A percentile compares a stretch with the other conserved stretches of the same genome.
Conservation (phyloP, 2,329 filamentous ascomycete species). For the Fusarium secorum region DNA sequence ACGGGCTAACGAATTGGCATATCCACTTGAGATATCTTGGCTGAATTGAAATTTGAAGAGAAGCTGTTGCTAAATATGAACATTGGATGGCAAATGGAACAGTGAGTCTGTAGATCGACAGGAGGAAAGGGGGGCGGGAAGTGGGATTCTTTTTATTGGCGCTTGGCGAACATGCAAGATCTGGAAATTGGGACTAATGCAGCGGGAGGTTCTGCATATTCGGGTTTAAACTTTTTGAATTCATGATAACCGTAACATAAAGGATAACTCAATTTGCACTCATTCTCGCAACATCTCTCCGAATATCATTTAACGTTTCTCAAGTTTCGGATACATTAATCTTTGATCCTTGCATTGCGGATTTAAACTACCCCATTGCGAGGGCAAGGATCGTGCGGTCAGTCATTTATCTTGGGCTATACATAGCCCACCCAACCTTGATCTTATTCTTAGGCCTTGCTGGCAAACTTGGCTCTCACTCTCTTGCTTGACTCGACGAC, state of each 20-base stretch:
- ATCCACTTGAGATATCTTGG: neutral
- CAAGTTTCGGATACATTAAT: neutral
- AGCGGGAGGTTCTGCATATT: neutral
- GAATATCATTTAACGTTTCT: neutral
- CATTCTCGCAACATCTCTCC: neutral
- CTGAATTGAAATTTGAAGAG: neutral
- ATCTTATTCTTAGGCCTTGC: slow-evolving; percentile 1
- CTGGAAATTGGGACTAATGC: neutral
- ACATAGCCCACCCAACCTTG: slow-evolving; percentile 1
- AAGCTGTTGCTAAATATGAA: slow-evolving; percentile 27
- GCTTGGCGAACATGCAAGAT: slow-evolving; percentile 9
- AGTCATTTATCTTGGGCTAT: neutral
- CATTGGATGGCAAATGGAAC: slow-evolving; percentile 8
- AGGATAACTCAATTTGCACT: neutral
- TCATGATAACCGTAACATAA: neutral
- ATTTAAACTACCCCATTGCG: neutral
- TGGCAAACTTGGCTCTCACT: slow-evolving; percentile 25
- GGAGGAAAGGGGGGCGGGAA: neutral
- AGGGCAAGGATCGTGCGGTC: neutral
- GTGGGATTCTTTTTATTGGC: neutral
- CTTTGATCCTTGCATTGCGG: neutral
- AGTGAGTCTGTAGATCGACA: slow-evolving; percentile 15
- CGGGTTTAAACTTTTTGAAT: neutral
- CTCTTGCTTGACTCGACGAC: slow-evolving; percentile 31
- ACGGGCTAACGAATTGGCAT: slow-evolving; percentile 6